Conservation (phyloP, 768 basidiomycete species). For the Mycena capillaripes region DNA sequence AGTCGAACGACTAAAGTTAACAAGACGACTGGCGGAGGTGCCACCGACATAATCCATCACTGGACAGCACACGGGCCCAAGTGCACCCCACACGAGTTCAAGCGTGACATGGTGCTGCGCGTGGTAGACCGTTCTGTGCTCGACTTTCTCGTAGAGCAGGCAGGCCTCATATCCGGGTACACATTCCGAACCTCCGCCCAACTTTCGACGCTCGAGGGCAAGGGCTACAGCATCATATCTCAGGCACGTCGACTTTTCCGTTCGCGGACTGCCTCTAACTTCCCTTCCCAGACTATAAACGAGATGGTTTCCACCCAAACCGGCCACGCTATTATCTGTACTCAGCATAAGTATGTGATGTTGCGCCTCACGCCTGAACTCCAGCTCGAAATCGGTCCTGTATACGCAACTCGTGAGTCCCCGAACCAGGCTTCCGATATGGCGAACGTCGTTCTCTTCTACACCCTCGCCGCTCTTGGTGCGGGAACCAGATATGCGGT, state of each 20-base stretch:
- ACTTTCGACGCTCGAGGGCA: slow-evolving; percentile 14
- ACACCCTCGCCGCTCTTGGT: slow-evolving; percentile 18
- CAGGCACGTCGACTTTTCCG: slow-evolving; percentile 12
- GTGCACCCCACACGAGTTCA: slow-evolving; percentile 20
- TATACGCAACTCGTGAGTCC: slow-evolving; percentile 4
- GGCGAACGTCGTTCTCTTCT: slow-evolving; percentile 22
- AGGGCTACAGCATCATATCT: slow-evolving; percentile 1
- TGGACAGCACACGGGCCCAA: not conserved
- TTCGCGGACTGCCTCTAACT: slow-evolving; percentile 7
- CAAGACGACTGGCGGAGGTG: not conserved
- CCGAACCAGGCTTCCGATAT: not conserved
- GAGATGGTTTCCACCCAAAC: slow-evolving; percentile 18
- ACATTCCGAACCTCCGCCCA: not conserved
- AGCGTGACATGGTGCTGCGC: slow-evolving; percentile 9
- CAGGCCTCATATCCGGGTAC: not conserved
- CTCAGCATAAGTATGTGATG: slow-evolving; percentile 15
- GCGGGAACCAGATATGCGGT: slow-evolving; percentile 4
- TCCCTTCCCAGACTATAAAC: not conserved
- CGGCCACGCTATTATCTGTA: slow-evolving; percentile 20
- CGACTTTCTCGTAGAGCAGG: slow-evolving; percentile 13
- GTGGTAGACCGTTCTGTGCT: slow-evolving; percentile 3
- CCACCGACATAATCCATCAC: slow-evolving; percentile 11
- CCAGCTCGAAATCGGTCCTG: slow-evolving; percentile 18
- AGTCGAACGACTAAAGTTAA: slow-evolving; percentile 7
- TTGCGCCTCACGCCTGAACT: slow-evolving; percentile 1